Base-by-base conservation (phyloP, 2,329 filamentous ascomycete species). In the Diaporthe batatas region DNA sequence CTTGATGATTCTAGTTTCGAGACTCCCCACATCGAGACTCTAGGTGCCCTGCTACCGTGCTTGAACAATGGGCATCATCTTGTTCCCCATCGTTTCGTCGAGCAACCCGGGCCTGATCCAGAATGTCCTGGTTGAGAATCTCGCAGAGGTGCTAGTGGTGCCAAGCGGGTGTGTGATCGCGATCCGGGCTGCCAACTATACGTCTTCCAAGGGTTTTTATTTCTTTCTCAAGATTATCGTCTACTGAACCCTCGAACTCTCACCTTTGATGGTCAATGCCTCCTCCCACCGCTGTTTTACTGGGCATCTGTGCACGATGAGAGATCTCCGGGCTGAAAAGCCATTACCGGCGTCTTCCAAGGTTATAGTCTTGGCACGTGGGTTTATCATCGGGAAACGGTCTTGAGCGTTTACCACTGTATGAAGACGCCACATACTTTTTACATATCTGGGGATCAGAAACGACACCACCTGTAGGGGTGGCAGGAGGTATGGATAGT, bases 31-130 rank as follows among this genome's bases (percentile, higher is more conserved):
- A 36, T 36, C 49, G 12, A 42, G 23, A n/a, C 39, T 29, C 58
- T 25, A 65, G 21, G 12, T 18, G 42, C 10, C 21, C 29, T 49
- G 58, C 58, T 62, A 44, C 23, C 36, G 42, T 23, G 6, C 59
- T 36, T 44, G 44, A n/a, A 32, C 21, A 7, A 65, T 32, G 25
- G 18, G 39, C 42, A 14, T 34, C 25, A 49, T 49, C 44, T 21
- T 39, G 36, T 6, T 21, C 21, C 42, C 59, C 59, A 39, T n/a
- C 11, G 59, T 49, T 42, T 49, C 42, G 51, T 42, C 44, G 21
- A 65, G 44, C 59, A 49, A 65, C 49, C 29, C 59, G 59, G 11
- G 44, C 59, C 59, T 65, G 59, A 65, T 36, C 49, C 59, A 36
- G 42, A 11, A 8, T 16, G 12, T 25, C 12, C n/a, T 23, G 25